Evolutionary conservation across 768 basidiomycete genomes (phyloP), one percentile per base, ranked within the genome.

Genomic region (Tylopilus rubrobrunneus): DNA sequence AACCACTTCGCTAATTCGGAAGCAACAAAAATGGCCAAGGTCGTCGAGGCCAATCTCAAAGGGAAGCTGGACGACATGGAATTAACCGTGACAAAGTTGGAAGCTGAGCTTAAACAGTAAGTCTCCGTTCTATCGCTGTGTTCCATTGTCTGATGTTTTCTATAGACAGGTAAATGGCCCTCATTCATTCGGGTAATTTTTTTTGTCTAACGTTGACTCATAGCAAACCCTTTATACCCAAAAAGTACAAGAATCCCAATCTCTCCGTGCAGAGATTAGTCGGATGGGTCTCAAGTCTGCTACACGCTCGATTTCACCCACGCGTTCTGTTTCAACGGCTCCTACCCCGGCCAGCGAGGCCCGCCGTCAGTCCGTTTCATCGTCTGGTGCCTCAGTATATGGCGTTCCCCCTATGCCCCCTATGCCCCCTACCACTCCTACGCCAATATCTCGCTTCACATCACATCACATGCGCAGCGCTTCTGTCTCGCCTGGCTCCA

Each of bases 1-100:
- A 92, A 92, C 65, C 86, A 90, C 68, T 73, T 83, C 47, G 86
- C 88, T 61, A 87, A 90, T 72, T 86, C 85, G 34, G 89, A 92
- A 66, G 81, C 83, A 55, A 83, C 78, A 67, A 87, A 85, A 74
- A 69, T 73, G 60, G 80, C 87, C 43, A 88, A 85, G 70, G 73
- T 68, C 53, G 71, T 78, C 50, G 88, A 91, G 73, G 71, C 74
- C 48, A 76, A 73, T 56, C 74, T 88, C 65, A 85, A 80, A 73
- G 73, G 75, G 61, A 83, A 82, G 71, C 70, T 90, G 42, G 85
- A 88, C 57, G 84, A 85, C 62, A 73, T 81, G 57, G 82, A 89
- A 72, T 65, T 73, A 55, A 70, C 74, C 53, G 78, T 80, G 60
- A 68, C 74, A 53, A 83, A 83, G 69, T 71, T 88, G 56, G 87